Percentiles rank a stretch among this genome's conserved stretches.
These are phyloP conservation scores for Xanthoparmelia taractica DNA, from an alignment of 495 filamentous ascomycete genomes.

Conservation along the genomic window DNA sequence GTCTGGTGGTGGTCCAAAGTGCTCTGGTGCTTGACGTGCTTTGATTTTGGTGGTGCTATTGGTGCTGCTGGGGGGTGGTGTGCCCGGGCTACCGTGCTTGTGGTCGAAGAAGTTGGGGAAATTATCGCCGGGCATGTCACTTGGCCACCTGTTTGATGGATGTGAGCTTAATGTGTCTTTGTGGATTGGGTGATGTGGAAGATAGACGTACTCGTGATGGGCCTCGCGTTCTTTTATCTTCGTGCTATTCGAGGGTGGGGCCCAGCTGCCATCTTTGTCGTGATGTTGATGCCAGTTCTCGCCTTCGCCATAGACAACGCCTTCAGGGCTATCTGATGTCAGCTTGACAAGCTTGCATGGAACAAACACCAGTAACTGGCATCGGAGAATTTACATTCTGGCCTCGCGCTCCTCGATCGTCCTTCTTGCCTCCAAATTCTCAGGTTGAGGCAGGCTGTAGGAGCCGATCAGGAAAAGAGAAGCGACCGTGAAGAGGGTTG, in stretches of 20 bases:
- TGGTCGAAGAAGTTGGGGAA: not conserved
- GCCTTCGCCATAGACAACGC: not conserved
- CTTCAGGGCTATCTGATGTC: not conserved
- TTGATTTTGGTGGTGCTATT: not conserved
- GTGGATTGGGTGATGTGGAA: no score
- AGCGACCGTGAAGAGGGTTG: not conserved
- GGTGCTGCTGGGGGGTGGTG: not conserved
- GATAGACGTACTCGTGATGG: not conserved
- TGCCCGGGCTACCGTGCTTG: not conserved
- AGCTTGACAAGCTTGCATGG: not conserved
- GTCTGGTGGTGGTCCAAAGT: not conserved
- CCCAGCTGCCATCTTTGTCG: not conserved
- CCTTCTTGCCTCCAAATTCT: not conserved
- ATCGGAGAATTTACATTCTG: not conserved
- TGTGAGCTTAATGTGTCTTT: not conserved
- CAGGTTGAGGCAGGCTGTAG: conserved; percentile 1
- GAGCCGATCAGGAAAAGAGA: not conserved
- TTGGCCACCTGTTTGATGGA: not conserved
- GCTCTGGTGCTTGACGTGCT: not conserved
- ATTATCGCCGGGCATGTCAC: not conserved
- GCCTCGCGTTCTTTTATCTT: not conserved
- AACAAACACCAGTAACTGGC: not conserved
- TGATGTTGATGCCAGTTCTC: not conserved
- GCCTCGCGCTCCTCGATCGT: conserved; percentile 3
- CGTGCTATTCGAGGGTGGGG: not conserved